Evolutionary conservation across 176 grass and related monocot species (phyloP).

Genomic region (Saccharum officinarum): DNA sequence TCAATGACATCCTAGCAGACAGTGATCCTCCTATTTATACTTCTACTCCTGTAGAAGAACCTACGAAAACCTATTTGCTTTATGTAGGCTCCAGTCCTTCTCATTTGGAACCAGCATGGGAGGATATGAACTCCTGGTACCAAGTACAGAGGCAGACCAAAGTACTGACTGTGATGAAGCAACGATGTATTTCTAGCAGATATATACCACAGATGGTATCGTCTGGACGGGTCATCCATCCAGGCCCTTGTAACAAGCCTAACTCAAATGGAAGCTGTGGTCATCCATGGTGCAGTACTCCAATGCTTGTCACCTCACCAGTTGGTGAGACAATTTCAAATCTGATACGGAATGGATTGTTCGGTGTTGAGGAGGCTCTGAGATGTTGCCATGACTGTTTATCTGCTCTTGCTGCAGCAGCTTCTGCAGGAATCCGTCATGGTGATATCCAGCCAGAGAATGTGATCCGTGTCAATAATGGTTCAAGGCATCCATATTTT

Average conservation of each 20-base stretch:
- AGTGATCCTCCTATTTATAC: conserved; percentile 73
- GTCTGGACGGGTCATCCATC: conserved; percentile 69
- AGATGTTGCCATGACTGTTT: conserved; percentile 97
- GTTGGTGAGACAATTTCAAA: conserved; percentile 81
- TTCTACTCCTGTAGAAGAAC: conserved; percentile 70
- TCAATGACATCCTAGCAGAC: conserved; percentile 68
- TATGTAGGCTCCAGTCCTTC: conserved; percentile 86
- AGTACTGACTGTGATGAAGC: conserved; percentile 80
- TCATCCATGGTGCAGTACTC: conserved; percentile 86
- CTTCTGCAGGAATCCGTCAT: conserved; percentile 75
- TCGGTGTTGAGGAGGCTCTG: conserved; percentile 85
- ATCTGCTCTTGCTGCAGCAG: conserved; percentile 74
- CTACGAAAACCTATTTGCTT: conserved; percentile 61
- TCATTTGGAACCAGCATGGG: conserved; percentile 86
- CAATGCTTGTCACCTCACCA: conserved; percentile 74
- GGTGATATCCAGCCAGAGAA: conserved; percentile 91
- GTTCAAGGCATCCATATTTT: conserved; percentile 60
- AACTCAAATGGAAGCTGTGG: conserved; percentile 65
- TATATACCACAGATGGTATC: conserved; percentile 75
- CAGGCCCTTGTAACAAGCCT: conserved; percentile 70
- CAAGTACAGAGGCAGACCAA: conserved; percentile 89
- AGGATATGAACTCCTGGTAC: conserved; percentile 95
- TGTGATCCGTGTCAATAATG: conserved; percentile 74
- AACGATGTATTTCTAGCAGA: conserved; percentile 83
- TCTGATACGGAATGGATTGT: conserved; percentile 79